Percentiles rank a stretch among this genome's conserved stretches.
These are phyloP conservation scores for Themeda triandra DNA, from an alignment of 176 grass and related monocot genomes.

Conservation along the genomic window DNA sequence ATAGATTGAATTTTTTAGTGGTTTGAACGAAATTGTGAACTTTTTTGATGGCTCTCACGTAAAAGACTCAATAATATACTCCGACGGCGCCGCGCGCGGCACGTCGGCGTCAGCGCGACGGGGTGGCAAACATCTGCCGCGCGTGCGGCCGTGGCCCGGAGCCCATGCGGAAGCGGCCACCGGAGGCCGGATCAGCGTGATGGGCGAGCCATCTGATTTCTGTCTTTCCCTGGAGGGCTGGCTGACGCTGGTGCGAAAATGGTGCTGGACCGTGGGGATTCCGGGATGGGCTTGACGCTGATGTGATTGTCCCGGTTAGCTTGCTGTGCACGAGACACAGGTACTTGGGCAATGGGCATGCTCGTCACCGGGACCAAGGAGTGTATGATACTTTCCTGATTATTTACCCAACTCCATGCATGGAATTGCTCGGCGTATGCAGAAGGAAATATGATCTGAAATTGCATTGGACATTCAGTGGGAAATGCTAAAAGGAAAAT, in stretches of 20 bases:
- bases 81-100: no score
- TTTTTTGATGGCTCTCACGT: no score
- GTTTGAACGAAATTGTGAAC: no score
- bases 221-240: not conserved
- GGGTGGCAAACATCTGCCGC: not conserved
- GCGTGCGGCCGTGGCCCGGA: not conserved
- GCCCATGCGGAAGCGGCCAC: not conserved
- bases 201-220: slow-evolving; percentile 5
- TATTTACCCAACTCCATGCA: not conserved
- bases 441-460: no score
- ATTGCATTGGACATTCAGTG: not conserved
- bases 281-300: slow-evolving; percentile 12
- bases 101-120: not conserved
- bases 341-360: not conserved
- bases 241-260: not conserved
- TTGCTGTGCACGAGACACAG: not conserved
- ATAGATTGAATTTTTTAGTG: no score
- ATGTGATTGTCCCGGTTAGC: not conserved
- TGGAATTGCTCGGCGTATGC: not conserved
- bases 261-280: not conserved
- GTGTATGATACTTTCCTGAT: not conserved
- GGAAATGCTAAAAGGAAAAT: not conserved
- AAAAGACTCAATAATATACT: no score
- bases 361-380: not conserved
- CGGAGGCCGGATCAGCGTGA: slow-evolving; percentile 7